phyloP scores from a whole-genome alignment of 148 eudicot genomes.

The Dysphania ambrosioides region DNA sequence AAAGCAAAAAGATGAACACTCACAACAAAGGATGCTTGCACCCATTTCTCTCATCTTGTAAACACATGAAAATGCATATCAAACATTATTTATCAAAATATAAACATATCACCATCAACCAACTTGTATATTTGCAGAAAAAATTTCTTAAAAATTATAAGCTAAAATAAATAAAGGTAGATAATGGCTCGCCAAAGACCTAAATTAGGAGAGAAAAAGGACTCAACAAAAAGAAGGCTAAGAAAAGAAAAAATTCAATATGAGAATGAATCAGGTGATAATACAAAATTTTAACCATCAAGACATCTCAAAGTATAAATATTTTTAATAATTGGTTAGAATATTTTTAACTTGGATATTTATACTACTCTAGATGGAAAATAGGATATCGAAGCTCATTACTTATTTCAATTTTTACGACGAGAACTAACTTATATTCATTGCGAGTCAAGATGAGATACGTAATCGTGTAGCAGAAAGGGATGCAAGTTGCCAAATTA shows the following conservation, averaged over 20 bases:
- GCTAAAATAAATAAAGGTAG: background rate
- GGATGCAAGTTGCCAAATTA: no score
- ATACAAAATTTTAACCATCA: background rate
- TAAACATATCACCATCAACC: background rate
- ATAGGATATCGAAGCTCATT: no score
- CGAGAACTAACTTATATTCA: no score
- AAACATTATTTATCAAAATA: background rate
- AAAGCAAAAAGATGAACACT: constrained; percentile 30
- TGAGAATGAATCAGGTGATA: background rate
- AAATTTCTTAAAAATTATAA: background rate
- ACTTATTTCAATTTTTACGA: no score
- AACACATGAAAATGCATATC: constrained; percentile 11
- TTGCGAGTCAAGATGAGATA: no score
- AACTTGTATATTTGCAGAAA: background rate
- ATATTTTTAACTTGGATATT: no score
- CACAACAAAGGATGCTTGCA: constrained; percentile 29
- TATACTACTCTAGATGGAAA: no score
- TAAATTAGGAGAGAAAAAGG: background rate
- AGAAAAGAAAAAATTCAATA: background rate
- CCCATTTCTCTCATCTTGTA: constrained; percentile 47
- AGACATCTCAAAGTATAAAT: no score
- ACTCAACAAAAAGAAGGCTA: background rate
- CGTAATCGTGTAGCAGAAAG: no score
- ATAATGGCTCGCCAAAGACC: background rate
- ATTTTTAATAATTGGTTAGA: no score